These are phyloP conservation scores for Schizophyllum amplum DNA, from an alignment of 1,284 basidiomycete genomes.

Conservation along the genomic window DNA sequence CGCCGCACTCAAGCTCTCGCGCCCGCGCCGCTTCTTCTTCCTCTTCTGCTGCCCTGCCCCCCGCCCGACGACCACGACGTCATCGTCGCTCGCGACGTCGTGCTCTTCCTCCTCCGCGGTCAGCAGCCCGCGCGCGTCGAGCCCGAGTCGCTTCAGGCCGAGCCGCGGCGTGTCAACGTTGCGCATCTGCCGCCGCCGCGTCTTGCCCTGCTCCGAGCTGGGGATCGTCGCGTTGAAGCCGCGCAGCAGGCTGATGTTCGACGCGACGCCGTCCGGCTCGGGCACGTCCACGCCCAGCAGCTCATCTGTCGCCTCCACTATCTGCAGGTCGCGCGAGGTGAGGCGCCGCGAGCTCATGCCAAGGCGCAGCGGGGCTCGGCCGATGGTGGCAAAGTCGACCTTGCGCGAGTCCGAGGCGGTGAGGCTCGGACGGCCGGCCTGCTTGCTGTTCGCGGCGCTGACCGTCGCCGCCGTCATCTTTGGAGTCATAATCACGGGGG, in stretches of 20 bases:
- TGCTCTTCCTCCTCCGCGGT: slow-evolving; percentile 48
- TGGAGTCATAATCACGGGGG: slow-evolving; percentile 86
- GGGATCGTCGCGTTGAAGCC: slow-evolving; percentile 92
- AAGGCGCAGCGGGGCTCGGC: slow-evolving; percentile 63
- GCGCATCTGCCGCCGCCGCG: slow-evolving; percentile 68
- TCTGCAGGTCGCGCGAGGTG: slow-evolving; percentile 77
- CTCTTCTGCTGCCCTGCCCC: slow-evolving; percentile 27
- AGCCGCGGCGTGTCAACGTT: slow-evolving; percentile 73
- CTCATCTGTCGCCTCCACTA: slow-evolving; percentile 75
- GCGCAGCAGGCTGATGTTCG: slow-evolving; percentile 67
- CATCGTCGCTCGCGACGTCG: slow-evolving; percentile 57
- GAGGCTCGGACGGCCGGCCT: slow-evolving; percentile 31
- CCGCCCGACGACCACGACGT: slow-evolving; percentile 49
- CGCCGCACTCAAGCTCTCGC: slow-evolving; percentile 60
- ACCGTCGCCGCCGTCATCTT: slow-evolving; percentile 63
- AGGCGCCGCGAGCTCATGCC: slow-evolving; percentile 56
- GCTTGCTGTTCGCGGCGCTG: slow-evolving; percentile 32
- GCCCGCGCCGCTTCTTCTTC: slow-evolving; percentile 45
- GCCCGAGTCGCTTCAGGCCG: slow-evolving; percentile 72
- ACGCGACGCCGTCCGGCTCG: slow-evolving; percentile 53
- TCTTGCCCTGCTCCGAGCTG: slow-evolving; percentile 70
- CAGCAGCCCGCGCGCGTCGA: slow-evolving; percentile 70
- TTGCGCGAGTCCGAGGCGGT: slow-evolving; percentile 28
- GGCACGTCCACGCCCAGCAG: slow-evolving; percentile 69
- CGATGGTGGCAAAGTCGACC: slow-evolving; percentile 65